Base-by-base conservation (phyloP, 163 green algal species). In the Prototheca stagnorum region DNA sequence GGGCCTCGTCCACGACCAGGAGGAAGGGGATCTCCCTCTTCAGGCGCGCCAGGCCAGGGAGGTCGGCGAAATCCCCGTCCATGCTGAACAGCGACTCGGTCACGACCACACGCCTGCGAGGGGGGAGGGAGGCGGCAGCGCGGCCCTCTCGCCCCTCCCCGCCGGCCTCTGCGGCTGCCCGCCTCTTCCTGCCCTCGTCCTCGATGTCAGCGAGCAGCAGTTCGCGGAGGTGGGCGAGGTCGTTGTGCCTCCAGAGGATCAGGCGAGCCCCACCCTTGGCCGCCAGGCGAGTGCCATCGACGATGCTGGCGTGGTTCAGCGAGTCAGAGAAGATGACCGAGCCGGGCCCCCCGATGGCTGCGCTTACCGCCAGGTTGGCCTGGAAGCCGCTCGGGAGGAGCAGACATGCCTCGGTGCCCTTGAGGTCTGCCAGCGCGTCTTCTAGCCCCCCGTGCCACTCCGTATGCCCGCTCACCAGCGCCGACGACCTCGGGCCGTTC, bases 291-390 rank as follows among this genome's bases (percentile, higher is more conserved):
- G 64, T 68, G 11, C 84, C 89, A 49, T 98, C 89, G 29, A 98
- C 81, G 55, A 98, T 94, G 51, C 72, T 90, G 0, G 89, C 89
- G 61, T 98, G 89, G 59, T 98, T 98, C 6, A 98, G 79, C 56
- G 86, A 79, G 45, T 98, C 89, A 6, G 68, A 87, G 44, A 94
- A 91, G 11, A 97, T 64, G 0, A 67, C 58, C 2, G 77, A 51
- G 14, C 45, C 52, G 17, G 41, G 42, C 2, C 29, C n/a, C 21
- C 25, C 45, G 12, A 64, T 31, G 14, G 68, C 54, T 0, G 70
- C 65, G 3, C 92, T 43, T 4, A 83, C 63, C 1, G 76, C 68
- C 47, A 88, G 44, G 56, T 97, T 97, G 39, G 88, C 87, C 3
- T 80, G 78, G 73, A 87, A 97, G 19, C 87, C 85, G 12, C 81